Evolutionary conservation across 1,284 basidiomycete species (phyloP).

Genomic region (Coniferiporia sulphurascens): DNA sequence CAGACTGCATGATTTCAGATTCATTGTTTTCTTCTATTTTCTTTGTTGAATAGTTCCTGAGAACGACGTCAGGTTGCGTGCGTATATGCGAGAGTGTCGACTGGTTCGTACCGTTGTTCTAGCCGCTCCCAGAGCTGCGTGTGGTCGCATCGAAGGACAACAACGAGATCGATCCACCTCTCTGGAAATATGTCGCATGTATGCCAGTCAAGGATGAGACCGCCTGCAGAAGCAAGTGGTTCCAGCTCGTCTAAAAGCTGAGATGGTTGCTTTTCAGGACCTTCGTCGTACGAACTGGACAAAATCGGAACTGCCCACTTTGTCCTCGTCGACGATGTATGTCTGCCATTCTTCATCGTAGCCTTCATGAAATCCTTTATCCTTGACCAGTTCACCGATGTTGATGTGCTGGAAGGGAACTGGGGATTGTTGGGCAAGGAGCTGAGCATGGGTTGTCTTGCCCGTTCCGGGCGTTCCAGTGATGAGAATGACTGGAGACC

Average conservation of each 20-base stretch:
- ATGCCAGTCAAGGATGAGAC: constrained; percentile 96
- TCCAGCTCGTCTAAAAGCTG: constrained; percentile 89
- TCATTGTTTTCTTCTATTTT: constrained; percentile 99
- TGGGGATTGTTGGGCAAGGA: constrained; percentile 65
- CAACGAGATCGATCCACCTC: constrained; percentile 95
- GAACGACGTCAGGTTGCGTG: background rate
- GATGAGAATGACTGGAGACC: constrained; percentile 81
- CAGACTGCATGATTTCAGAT: constrained; percentile 96
- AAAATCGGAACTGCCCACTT: constrained; percentile 41
- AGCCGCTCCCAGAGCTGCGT: constrained; percentile 86
- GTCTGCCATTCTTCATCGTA: constrained; percentile 95
- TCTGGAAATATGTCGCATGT: constrained; percentile 94
- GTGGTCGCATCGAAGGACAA: constrained; percentile 91
- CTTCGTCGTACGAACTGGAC: background rate
- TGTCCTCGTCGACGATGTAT: constrained; percentile 94
- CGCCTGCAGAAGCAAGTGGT: constrained; percentile 59
- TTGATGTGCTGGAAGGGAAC: constrained; percentile 80
- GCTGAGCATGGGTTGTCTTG: constrained; percentile 88
- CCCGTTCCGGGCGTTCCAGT: constrained; percentile 87
- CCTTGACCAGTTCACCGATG: constrained; percentile 86
- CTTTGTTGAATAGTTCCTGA: constrained; percentile 81
- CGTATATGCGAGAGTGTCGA: background rate
- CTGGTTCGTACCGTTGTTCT: constrained; percentile 72
- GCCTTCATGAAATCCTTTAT: constrained; percentile 75
- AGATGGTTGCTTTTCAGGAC: background rate